These are phyloP conservation scores for Annulohypoxylon moriforme DNA, from an alignment of 495 filamentous ascomycete genomes.

Conservation along the genomic window DNA sequence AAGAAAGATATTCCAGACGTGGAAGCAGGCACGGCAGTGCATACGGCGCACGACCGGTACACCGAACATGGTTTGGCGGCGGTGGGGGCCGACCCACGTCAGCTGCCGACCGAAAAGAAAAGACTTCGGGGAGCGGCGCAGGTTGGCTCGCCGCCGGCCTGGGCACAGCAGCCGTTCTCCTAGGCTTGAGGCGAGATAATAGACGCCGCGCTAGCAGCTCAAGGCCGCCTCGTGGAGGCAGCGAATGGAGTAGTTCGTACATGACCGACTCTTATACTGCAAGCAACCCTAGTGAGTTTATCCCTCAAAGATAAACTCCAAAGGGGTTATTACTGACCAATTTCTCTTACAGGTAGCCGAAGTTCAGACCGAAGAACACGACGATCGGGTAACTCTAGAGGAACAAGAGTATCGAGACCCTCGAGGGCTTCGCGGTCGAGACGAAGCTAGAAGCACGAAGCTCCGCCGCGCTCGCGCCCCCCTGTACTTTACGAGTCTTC, in stretches of 20 bases:
- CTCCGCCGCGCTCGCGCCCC: not conserved
- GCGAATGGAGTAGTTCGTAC: conserved; percentile 60
- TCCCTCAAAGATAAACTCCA: conserved; percentile 44
- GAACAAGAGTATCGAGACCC: conserved; percentile 35
- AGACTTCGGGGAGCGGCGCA: conserved; percentile 56
- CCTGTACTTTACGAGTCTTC: conserved; percentile 36
- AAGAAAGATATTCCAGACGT: conserved; percentile 73
- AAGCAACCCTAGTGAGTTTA: conserved; percentile 62
- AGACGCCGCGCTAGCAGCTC: conserved; percentile 56
- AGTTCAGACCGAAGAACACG: conserved; percentile 56
- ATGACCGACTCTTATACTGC: conserved; percentile 59
- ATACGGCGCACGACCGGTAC: conserved; percentile 51
- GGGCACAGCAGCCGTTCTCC: conserved; percentile 72
- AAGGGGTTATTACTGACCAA: conserved; percentile 46
- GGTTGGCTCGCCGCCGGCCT: conserved; percentile 64
- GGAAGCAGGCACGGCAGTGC: conserved; percentile 48
- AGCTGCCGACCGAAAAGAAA: conserved; percentile 65
- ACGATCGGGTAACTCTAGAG: conserved; percentile 45
- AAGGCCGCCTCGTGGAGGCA: conserved; percentile 57
- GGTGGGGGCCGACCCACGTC: conserved; percentile 61
- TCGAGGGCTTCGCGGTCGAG: conserved; percentile 41
- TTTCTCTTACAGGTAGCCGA: conserved; percentile 56
- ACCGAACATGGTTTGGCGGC: conserved; percentile 74
- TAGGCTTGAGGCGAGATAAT: conserved; percentile 80
- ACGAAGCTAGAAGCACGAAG: conserved; percentile 5